phyloP scores from a whole-genome alignment of 2,329 filamentous ascomycete genomes.

The Seiridium unicorne region DNA sequence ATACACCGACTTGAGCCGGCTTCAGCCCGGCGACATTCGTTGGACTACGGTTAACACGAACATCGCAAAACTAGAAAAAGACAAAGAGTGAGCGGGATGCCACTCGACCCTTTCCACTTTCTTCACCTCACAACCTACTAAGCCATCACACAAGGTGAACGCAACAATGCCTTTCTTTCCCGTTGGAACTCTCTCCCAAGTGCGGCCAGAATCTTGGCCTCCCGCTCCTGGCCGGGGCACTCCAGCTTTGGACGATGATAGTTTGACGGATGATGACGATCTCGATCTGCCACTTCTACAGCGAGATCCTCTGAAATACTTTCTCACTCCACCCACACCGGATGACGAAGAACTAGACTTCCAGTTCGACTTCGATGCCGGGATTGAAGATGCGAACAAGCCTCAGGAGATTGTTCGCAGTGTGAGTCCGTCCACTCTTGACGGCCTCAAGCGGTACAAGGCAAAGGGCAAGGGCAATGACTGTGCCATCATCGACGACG shows the following conservation, averaged over 20 bases:
- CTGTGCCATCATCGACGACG: conserved; percentile 38
- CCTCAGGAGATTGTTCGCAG: conserved; percentile 48
- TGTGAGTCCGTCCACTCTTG: conserved; percentile 56
- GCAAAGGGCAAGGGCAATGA: conserved; percentile 35
- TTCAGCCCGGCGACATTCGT: conserved; percentile 6
- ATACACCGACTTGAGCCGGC: conserved; percentile 7
- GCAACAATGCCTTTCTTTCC: conserved; percentile 24
- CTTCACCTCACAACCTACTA: background rate
- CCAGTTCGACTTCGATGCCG: conserved; percentile 53
- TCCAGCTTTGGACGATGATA: conserved; percentile 38
- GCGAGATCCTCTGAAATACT: conserved; percentile 55
- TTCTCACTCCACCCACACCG: conserved; percentile 48
- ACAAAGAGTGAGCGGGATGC: background rate
- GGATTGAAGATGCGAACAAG: conserved; percentile 50
- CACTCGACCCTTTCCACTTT: background rate
- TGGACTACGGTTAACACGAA: conserved; percentile 2
- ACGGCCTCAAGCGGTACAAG: conserved; percentile 45
- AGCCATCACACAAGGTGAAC: background rate
- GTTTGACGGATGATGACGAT: conserved; percentile 43
- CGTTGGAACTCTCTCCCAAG: conserved; percentile 21
- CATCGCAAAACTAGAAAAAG: background rate
- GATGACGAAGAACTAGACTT: conserved; percentile 40
- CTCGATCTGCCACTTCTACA: conserved; percentile 38
- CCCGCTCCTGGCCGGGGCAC: conserved; percentile 48
- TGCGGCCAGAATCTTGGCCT: conserved; percentile 49